Evolutionary conservation across 1,284 basidiomycete genomes (phyloP).

Genomic region (Flammula alnicola): DNA sequence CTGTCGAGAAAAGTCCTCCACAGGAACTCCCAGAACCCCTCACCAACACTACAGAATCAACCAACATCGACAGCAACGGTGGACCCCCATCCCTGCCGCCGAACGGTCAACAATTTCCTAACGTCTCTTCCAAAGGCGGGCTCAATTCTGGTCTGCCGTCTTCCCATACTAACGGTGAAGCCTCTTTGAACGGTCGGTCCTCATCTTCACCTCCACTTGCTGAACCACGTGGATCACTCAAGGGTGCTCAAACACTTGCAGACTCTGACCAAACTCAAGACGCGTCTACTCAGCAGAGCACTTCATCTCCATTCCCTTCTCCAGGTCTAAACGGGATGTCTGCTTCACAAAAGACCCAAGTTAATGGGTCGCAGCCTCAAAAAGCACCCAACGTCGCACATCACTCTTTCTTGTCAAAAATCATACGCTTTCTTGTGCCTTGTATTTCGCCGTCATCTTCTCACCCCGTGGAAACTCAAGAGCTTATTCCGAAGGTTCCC

Average conservation of each 20-base stretch:
- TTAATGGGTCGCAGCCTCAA: conserved; percentile 21
- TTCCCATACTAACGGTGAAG: conserved; percentile 8
- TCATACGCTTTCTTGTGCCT: conserved; percentile 41
- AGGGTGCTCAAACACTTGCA: conserved; percentile 17
- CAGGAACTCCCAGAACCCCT: conserved; percentile 7
- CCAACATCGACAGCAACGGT: conserved; percentile 8
- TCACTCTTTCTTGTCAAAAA: conserved; percentile 40
- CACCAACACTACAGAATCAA: conserved; percentile 9
- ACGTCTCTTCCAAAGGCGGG: not conserved
- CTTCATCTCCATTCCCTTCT: conserved; percentile 9
- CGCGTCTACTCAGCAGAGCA: conserved; percentile 18
- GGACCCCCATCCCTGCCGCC: not conserved
- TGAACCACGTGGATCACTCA: conserved; percentile 22
- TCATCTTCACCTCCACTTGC: conserved; percentile 12
- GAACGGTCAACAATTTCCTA: not conserved
- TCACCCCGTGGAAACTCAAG: conserved; percentile 39
- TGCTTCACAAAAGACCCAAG: conserved; percentile 17
- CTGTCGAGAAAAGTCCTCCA: conserved; percentile 4
- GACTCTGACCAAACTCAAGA: conserved; percentile 22
- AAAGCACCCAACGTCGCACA: conserved; percentile 25
- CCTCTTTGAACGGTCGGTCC: conserved; percentile 5
- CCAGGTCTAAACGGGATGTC: conserved; percentile 16
- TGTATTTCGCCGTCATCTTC: conserved; percentile 42
- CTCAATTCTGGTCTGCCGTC: not conserved
- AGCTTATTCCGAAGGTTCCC: conserved; percentile 21